phyloP scores from a whole-genome alignment of 2,329 filamentous ascomycete genomes.

The Ophiostoma perfectum region DNA sequence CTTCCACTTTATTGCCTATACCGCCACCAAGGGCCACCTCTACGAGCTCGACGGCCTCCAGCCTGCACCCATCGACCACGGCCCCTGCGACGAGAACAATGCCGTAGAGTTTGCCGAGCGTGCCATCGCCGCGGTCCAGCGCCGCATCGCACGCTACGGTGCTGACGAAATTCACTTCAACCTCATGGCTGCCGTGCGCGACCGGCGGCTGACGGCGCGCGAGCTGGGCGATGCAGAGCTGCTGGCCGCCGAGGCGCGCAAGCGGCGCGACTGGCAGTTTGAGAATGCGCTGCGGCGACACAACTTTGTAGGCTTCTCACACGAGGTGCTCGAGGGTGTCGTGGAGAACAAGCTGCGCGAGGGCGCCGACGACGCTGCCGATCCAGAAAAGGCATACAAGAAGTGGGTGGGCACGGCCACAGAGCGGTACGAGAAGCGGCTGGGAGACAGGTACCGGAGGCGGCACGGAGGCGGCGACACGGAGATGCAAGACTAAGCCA shows the following conservation, averaged over 20 bases:
- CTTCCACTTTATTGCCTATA: slow-evolving; percentile 97
- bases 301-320: slow-evolving; percentile 95
- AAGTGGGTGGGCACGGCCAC: slow-evolving; percentile 63
- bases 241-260: slow-evolving; percentile 72
- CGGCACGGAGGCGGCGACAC: slow-evolving; percentile 22
- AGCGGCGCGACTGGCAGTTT: slow-evolving; percentile 82
- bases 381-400: slow-evolving; percentile 49
- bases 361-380: slow-evolving; percentile 40
- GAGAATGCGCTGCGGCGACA: slow-evolving; percentile 89
- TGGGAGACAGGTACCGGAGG: slow-evolving; percentile 32
- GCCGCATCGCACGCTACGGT: slow-evolving; percentile 79
- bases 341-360: slow-evolving; percentile 66
- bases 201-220: slow-evolving; percentile 68
- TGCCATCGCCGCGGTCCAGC: slow-evolving; percentile 80
- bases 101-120: slow-evolving; percentile 59
- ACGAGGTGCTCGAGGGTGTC: slow-evolving; percentile 82
- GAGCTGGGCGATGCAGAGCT: slow-evolving; percentile 79
- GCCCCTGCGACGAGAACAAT: slow-evolving; percentile 51
- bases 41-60: slow-evolving; percentile 97
- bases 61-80: slow-evolving; percentile 86
- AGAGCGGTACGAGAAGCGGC: slow-evolving; percentile 32
- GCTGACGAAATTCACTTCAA: slow-evolving; percentile 90
- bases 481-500: slow-evolving; percentile 26
- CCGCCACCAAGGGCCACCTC: slow-evolving; percentile 67
- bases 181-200: slow-evolving; percentile 83